These are phyloP conservation scores for Geosmithia morbida DNA, from an alignment of 2,329 filamentous ascomycete species.

Conservation along the genomic window DNA sequence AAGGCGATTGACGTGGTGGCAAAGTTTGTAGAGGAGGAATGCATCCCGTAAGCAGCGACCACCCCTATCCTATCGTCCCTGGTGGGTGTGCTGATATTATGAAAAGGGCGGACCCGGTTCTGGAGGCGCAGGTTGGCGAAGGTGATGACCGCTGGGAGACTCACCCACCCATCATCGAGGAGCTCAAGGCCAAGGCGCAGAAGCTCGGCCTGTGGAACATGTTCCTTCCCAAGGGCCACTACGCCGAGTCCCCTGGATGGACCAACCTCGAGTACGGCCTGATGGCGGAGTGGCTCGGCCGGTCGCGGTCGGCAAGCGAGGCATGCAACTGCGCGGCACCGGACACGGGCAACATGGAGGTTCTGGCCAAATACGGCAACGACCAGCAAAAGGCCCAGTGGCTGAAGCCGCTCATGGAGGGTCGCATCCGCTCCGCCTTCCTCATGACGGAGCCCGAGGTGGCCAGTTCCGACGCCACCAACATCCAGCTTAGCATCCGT, in stretches of 20 bases:
- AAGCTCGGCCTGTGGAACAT: constrained; percentile 92
- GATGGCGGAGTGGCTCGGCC: constrained; percentile 93
- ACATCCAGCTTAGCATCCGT: constrained; percentile 73
- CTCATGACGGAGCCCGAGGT: constrained; percentile 88
- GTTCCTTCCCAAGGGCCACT: constrained; percentile 91
- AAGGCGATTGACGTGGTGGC: constrained; percentile 77
- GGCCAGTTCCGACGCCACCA: constrained; percentile 81
- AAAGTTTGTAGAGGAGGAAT: constrained; percentile 96
- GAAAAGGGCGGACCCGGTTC: constrained; percentile 51
- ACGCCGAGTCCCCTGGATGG: constrained; percentile 88
- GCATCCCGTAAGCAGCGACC: constrained; percentile 47
- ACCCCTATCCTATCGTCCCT: background rate
- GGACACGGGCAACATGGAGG: constrained; percentile 93
- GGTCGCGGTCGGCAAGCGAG: constrained; percentile 69
- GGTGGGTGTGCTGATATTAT: background rate
- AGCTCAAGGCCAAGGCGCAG: constrained; percentile 73
- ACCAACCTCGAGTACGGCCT: constrained; percentile 93
- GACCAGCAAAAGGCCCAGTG: constrained; percentile 73
- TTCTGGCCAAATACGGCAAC: constrained; percentile 80
- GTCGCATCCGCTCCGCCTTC: constrained; percentile 79
- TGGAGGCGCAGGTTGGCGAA: constrained; percentile 64
- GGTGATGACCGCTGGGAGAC: constrained; percentile 65
- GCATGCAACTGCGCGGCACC: constrained; percentile 84
- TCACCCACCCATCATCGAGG: constrained; percentile 72
- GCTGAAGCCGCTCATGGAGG: constrained; percentile 68